Conservation (phyloP, 2,329 filamentous ascomycete species). For the Alternaria gaisen region DNA sequence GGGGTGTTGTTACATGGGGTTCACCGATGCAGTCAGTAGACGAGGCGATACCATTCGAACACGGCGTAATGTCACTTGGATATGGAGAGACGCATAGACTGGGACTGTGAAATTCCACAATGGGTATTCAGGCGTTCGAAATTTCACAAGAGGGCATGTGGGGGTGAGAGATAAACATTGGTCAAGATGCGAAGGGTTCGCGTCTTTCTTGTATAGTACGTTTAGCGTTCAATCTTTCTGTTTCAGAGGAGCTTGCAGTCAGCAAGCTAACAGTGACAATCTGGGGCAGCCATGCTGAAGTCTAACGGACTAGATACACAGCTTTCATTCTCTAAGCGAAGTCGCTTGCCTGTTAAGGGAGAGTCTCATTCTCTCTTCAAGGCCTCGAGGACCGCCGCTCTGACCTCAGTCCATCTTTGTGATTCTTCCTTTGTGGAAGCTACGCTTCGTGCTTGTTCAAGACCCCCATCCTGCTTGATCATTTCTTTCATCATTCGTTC, state of each 20-base stretch:
- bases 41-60: constrained; percentile 41
- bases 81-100: constrained; percentile 13
- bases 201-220: neutral
- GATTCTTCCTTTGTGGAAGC: no score
- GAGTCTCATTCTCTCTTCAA: no score
- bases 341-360: no score
- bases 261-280: neutral
- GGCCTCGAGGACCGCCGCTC: no score
- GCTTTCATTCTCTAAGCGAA: neutral
- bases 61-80: constrained; percentile 44
- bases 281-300: neutral
- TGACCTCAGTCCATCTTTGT: no score
- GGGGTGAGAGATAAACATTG: neutral
- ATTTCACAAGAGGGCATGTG: neutral
- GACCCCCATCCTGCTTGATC: no score
- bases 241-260: neutral
- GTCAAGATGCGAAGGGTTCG: neutral
- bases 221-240: neutral
- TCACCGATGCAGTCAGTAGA: constrained; percentile 49
- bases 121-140: neutral
- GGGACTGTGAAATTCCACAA: neutral
- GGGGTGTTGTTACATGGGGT: constrained; percentile 47
- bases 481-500: no score
- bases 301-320: neutral
- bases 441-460: no score